Base-by-base conservation (phyloP, 2,329 filamentous ascomycete species). In the Penicillium sp. region DNA sequence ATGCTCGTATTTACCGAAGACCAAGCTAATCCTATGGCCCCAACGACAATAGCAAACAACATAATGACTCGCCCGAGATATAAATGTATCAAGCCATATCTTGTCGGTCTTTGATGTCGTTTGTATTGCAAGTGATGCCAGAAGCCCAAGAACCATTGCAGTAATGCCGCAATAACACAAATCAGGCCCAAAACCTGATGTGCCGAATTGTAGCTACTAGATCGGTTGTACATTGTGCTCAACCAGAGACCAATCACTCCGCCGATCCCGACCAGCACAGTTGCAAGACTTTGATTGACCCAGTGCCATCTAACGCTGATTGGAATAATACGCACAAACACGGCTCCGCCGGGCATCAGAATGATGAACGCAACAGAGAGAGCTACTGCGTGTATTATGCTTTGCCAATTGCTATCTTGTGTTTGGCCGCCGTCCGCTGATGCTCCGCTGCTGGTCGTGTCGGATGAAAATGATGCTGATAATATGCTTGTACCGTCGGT, bases 171-270 rank as follows among this genome's bases (percentile, higher is more conserved):
- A 45, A 68, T 61, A 24, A 74, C 62, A 24, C 76, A 59, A 40
- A 77, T 47, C 45, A 80, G 70, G 23, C 78, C 77, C 53, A 79
- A 57, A 61, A 80, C 71, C 60, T 81, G 79, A 64, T 81, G 79
- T 3, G 73, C 64, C 8, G 77, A 71, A 59, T 62, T 70, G 69
- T 74, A 79, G 55, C 64, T 54, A 57, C 73, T 74, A 42, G 74
- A 76, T 69, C 78, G 61, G 42, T 35, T 62, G 53, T 60, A 61
- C 56, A 62, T 62, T 11, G 61, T 64, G 26, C 71, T 74, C 9
- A 75, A 70, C n/a, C 70, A 66, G 26, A 78, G 73, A 3, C 75
- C 78, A 3, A 78, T 63, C 0, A 64, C 68, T 28, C 76, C 74
- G 0, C 72, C 71, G 1, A 75, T 62, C 0, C 73, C 43, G 3